Percentiles rank a stretch among this genome's conserved stretches.
These are phyloP conservation scores for Ogataea dorogensis DNA, from an alignment of 805 yeast genomes.

Conservation along the genomic window DNA sequence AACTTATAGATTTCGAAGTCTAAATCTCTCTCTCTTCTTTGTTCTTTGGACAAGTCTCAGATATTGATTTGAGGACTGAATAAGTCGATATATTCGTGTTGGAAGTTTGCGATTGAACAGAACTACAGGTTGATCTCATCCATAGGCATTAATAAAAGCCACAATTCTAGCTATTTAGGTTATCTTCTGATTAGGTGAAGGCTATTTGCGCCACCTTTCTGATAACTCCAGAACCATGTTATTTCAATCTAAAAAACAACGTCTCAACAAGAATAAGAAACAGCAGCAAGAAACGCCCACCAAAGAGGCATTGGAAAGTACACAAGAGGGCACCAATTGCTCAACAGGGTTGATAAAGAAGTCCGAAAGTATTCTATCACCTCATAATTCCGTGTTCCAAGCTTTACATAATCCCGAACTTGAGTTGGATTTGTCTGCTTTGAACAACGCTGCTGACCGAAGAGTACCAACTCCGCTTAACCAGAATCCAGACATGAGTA, in stretches of 20 bases:
- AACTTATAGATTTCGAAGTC: slow-evolving; percentile 6
- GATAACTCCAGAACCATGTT: slow-evolving; percentile 9
- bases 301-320: not conserved
- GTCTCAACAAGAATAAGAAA: slow-evolving; percentile 8
- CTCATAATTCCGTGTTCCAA: slow-evolving; percentile 34
- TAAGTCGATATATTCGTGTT: not conserved
- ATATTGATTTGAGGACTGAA: slow-evolving; percentile 4
- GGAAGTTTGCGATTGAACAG: not conserved
- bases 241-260: slow-evolving; percentile 16
- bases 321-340: slow-evolving; percentile 4
- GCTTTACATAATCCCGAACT: slow-evolving; percentile 35
- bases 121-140: no score
- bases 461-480: slow-evolving; percentile 5
- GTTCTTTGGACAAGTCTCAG: slow-evolving; percentile 7
- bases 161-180: slow-evolving; percentile 3
- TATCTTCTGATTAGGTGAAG: slow-evolving; percentile 2
- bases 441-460: slow-evolving; percentile 6
- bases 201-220: slow-evolving; percentile 5
- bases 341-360: slow-evolving; percentile 11
- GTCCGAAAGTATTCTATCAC: slow-evolving; percentile 26
- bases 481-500: slow-evolving; percentile 2
- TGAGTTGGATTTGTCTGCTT: slow-evolving; percentile 23
- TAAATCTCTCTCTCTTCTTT: slow-evolving; percentile 9
- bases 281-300: slow-evolving; percentile 4
- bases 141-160: no score